Percentiles rank a stretch among this genome's conserved stretches.
These are phyloP conservation scores for Thielaviopsis punctulata DNA, from an alignment of 2,329 filamentous ascomycete species.

Conservation along the genomic window DNA sequence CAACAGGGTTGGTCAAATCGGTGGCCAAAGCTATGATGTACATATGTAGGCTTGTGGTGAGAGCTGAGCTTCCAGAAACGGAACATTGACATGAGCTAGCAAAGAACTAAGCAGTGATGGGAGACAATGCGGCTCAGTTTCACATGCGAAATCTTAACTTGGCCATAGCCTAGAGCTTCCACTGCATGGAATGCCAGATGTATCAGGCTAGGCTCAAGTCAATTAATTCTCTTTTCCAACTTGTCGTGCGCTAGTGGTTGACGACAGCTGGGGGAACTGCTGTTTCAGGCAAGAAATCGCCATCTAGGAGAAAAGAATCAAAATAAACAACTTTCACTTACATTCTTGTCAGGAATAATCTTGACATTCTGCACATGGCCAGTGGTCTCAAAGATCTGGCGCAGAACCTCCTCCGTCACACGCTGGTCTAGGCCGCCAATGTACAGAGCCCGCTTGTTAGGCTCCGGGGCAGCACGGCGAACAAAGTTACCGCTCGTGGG, in stretches of 20 bases:
- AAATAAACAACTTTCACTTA: conserved; percentile 33
- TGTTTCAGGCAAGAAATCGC: not conserved
- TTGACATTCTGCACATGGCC: conserved; percentile 98
- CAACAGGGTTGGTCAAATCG: too few relatives aligned
- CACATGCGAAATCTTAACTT: not conserved
- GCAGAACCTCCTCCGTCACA: conserved; percentile 88
- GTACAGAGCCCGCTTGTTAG: conserved; percentile 94
- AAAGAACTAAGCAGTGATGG: not conserved
- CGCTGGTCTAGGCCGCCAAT: conserved; percentile 88
- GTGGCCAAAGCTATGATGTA: not conserved
- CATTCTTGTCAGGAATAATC: conserved; percentile 99
- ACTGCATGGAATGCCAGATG: not conserved
- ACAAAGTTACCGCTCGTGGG: conserved; percentile 68
- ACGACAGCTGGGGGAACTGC: not conserved
- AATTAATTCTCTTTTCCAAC: not conserved
- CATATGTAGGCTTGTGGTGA: too few relatives aligned
- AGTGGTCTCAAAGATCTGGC: conserved; percentile 97
- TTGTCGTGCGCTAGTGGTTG: not conserved
- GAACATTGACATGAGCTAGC: not conserved
- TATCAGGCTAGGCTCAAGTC: not conserved
- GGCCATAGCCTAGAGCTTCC: not conserved
- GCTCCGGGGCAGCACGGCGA: conserved; percentile 84
- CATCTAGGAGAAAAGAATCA: not conserved
- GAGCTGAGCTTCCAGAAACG: not conserved
- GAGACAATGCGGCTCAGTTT: not conserved